Base-by-base conservation (phyloP, 352 stramenopile species). In the Elongisporangium anandrum region DNA sequence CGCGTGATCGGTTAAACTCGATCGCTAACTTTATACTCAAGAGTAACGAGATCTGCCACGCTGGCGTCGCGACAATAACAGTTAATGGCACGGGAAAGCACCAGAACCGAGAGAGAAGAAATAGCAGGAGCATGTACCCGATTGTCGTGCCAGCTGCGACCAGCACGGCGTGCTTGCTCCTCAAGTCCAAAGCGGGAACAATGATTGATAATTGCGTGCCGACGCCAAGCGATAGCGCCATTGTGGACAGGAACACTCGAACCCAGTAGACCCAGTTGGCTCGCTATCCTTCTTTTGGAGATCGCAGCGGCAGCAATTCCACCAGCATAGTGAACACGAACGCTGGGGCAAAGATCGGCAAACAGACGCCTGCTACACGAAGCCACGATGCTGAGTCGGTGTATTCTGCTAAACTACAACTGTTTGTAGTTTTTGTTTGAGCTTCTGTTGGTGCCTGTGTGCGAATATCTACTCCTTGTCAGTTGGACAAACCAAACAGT, bases 241-340 rank as follows among this genome's bases (percentile, higher is more conserved):
- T 26, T 12, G 60, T 50, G 13, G 60, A 56, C 19, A 65, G n/a
- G 17, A 39, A 65, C 26, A 72, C 19, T 19, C 68, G 64, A 15
- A 75, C 39, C 68, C 68, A 75, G 26, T 72, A 75, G 4, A 75
- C 61, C 49, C 65, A 72, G 47, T 77, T 77, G 0, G 20, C 57
- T 16, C 55, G 39, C 2, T 48, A 52, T 2, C 66, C 69, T 24
- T 64, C 66, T 0, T 53, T 38, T 17, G 57, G 13, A 5, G 53
- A 41, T 6, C 54, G 54, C 9, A 77, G 48, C 5, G 69, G 69
- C 4, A 65, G 26, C 52, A 59, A 62, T 0, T 50, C 69, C 39
- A 59, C 56, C 10, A 75, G 17, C 2, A 75, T 24, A 2, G 71
- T 17, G 1, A 71, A 16, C 1, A 66, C 3, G 4, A 75, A 48